Evolutionary conservation across 2,329 filamentous ascomycete genomes (phyloP), one percentile per base, ranked within the genome.

Genomic region (Helotiales sp.): DNA sequence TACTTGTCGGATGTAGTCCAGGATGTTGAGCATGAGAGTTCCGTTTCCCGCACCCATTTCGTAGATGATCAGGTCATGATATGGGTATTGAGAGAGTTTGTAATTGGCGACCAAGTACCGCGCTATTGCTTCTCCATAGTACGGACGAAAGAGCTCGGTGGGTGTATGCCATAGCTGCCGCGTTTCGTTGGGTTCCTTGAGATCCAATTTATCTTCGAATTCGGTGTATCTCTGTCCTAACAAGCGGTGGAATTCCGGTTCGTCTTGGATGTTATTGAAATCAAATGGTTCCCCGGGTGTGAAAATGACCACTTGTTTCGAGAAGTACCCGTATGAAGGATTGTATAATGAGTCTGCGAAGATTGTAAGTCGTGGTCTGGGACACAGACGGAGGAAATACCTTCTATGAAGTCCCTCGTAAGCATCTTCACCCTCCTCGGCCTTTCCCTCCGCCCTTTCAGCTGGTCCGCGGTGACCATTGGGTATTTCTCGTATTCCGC

Each of bases 151-250:
- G 22, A 99, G 88, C 82, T 99, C 96, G 0, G 96, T 99, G 0
- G 96, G 96, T 13, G 96, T 99, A 79, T 99, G 96, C 96, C 96
- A 99, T 54, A 99, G 85, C 82, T 99, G 96, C 10, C 96, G 89
- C 47, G 92, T 91, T 57, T 92, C 87, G 55, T 87, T 87, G 61
- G 80, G 80, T 24, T 90, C 84, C 66, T 87, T 84, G 54, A 85
- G 86, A 78, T 99, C 96, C 66, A 99, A 87, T 24, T 84, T 82
- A 77, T 98, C 93, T 80, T 99, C 96, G 76, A 99, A 98, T 71
- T 92, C 88, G 55, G 89, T 91, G 79, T 98, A 99, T 69, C 93
- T 89, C 71, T 89, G 84, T 47, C 92, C 90, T 1, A 98, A 84
- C 70, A 92, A 80, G 49, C 85, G 80, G 79, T 96, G 88, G 82